These are phyloP conservation scores for Thamnidium elegans DNA, from an alignment of 192 early-diverging fungal genomes.

Conservation along the genomic window DNA sequence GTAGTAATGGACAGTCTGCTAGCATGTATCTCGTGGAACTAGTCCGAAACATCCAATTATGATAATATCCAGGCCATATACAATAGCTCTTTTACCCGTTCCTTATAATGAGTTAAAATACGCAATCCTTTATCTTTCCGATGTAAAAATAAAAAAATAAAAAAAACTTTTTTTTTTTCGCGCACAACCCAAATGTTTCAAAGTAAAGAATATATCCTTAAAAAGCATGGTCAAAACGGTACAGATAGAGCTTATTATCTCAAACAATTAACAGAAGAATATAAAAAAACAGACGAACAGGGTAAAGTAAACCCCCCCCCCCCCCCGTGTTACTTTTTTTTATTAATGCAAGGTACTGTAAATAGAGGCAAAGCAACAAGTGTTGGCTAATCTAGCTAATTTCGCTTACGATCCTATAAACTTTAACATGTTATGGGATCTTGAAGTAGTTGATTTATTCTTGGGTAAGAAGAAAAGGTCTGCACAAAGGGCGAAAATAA, in stretches of 20 bases:
- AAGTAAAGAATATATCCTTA: constrained; percentile 22
- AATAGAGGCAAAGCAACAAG: constrained; percentile 31
- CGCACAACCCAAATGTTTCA: constrained; percentile 18
- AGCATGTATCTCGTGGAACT: too few species aligned
- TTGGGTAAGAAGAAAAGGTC: constrained; percentile 20
- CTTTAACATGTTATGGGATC: constrained; percentile 39
- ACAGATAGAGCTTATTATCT: constrained; percentile 26
- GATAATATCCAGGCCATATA: too few species aligned
- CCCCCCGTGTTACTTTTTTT: not conserved
- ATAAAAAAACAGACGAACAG: constrained; percentile 13
- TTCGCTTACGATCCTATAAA: constrained; percentile 59
- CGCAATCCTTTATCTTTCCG: too few species aligned
- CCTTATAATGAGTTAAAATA: too few species aligned
- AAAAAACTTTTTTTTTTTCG: too few species aligned
- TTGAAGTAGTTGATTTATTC: constrained; percentile 42
- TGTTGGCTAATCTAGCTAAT: constrained; percentile 47
- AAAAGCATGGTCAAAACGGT: constrained; percentile 14
- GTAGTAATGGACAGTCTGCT: too few species aligned
- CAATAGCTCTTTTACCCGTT: too few species aligned
- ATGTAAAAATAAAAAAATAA: too few species aligned
- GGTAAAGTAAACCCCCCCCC: not conserved
- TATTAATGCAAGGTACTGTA: not conserved
- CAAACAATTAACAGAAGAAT: constrained; percentile 22
- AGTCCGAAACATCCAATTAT: too few species aligned
- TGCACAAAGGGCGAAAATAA: not conserved